A percentile compares a stretch with the other conserved stretches of the same genome.
Conservation (phyloP, 306 rosid genomes). For the Potentilla sterilis region DNA sequence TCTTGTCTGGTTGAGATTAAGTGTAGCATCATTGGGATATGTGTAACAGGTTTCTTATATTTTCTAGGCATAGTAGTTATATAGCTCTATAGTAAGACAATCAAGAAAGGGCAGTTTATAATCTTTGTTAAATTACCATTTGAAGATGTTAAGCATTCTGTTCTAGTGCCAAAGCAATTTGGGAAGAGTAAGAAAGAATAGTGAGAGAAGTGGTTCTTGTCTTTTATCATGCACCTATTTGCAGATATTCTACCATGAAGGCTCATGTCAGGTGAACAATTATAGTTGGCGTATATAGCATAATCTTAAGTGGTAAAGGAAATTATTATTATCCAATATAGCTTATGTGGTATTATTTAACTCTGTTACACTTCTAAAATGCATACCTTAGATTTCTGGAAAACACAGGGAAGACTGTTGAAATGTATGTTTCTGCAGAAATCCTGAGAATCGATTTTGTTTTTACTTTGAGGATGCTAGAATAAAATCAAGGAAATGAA, state of each 20-base stretch:
- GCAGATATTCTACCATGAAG: neutral
- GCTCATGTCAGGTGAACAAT: neutral
- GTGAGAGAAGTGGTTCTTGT: neutral
- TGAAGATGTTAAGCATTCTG: neutral
- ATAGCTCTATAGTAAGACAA: neutral
- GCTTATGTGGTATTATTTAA: neutral
- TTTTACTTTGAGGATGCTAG: neutral
- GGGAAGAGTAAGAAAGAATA: neutral
- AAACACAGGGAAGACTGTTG: neutral
- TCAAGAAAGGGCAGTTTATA: neutral
- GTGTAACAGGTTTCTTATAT: neutral
- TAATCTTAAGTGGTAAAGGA: neutral
- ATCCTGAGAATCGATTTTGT: neutral
- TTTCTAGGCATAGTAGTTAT: neutral
- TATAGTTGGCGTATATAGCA: neutral
- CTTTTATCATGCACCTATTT: neutral
- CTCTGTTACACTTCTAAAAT: neutral
- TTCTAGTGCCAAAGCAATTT: neutral
- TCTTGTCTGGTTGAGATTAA: neutral
- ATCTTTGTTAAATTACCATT: neutral
- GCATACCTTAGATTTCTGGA: neutral
- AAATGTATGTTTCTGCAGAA: neutral
- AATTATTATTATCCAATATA: neutral
- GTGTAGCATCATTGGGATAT: neutral
- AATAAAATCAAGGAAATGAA: neutral